These are phyloP conservation scores for Oryza glumipatula DNA, from an alignment of 176 grass and related monocot genomes.

Conservation along the genomic window DNA sequence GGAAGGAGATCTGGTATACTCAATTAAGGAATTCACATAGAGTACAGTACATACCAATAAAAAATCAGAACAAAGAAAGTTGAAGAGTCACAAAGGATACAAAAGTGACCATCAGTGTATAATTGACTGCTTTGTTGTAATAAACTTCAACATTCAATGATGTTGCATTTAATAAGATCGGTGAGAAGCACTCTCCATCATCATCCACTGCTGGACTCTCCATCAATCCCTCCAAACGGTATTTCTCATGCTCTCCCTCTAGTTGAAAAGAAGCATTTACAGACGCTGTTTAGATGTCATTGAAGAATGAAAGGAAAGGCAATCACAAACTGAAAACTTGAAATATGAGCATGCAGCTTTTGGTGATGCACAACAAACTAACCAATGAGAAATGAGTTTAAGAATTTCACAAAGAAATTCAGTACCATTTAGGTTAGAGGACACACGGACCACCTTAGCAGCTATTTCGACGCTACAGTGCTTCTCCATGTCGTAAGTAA, in stretches of 20 bases:
- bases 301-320: not conserved
- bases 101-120: conserved; percentile 99
- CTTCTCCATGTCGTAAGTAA: conserved; percentile 94
- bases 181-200: conserved; percentile 86
- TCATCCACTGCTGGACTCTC: conserved; percentile 80
- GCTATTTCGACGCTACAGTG: conserved; percentile 96
- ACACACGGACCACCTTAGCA: conserved; percentile 77
- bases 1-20: conserved; percentile 77
- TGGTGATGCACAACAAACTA: conserved; percentile 14
- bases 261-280: conserved; percentile 35
- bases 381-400: not conserved
- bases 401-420: conserved; percentile 22
- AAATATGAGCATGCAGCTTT: not conserved
- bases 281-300: not conserved
- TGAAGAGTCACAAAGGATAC: conserved; percentile 70
- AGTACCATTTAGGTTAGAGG: conserved; percentile 83
- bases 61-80: conserved; percentile 38
- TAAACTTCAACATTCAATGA: conserved; percentile 97
- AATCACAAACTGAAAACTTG: conserved; percentile 27
- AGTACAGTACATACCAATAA: conserved; percentile 7
- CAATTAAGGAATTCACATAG: conserved; percentile 54
- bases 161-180: conserved; percentile 91
- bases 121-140: conserved; percentile 99
- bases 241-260: conserved; percentile 89
- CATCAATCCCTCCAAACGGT: conserved; percentile 88